A percentile compares a stretch with the other conserved stretches of the same genome.
Evolutionary conservation across 768 basidiomycete species (phyloP).

Genomic region (Serendipita indica): DNA sequence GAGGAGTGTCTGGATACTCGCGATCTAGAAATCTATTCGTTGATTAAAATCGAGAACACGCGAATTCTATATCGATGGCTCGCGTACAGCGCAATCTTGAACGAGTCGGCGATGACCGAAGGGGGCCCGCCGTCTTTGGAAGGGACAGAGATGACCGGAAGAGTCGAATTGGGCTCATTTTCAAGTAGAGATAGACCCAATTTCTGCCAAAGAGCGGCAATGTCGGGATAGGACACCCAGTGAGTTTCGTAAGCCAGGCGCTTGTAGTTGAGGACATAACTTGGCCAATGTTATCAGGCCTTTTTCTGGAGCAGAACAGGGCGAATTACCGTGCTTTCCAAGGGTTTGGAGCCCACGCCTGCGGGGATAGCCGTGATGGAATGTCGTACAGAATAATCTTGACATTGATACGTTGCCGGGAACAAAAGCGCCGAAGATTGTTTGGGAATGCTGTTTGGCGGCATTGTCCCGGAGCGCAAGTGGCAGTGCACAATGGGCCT

Average conservation of each 20-base stretch:
- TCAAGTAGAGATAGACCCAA: too few relatives aligned
- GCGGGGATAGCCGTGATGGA: constrained; percentile 35
- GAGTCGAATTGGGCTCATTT: not conserved
- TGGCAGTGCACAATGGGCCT: too few relatives aligned
- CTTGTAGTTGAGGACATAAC: constrained; percentile 63
- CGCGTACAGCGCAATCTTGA: not conserved
- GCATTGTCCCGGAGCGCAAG: too few relatives aligned
- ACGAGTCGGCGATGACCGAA: constrained; percentile 6
- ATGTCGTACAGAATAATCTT: constrained; percentile 51
- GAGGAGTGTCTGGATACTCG: not conserved
- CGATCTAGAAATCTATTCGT: not conserved
- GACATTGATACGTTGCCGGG: not conserved
- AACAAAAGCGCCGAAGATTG: not conserved
- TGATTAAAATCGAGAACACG: too few relatives aligned
- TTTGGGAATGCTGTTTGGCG: too few relatives aligned
- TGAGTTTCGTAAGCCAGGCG: constrained; percentile 51
- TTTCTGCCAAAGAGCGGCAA: constrained; percentile 26
- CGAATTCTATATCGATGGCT: too few relatives aligned
- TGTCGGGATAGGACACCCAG: constrained; percentile 57
- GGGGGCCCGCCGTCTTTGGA: not conserved
- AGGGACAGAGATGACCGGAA: constrained; percentile 4
- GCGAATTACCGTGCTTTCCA: constrained; percentile 48
- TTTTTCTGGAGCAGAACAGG: not conserved
- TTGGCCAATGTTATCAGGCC: constrained; percentile 17
- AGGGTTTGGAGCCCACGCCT: constrained; percentile 60